Conservation (phyloP, 495 filamentous ascomycete species). For the Parachaetomium inaequale region DNA sequence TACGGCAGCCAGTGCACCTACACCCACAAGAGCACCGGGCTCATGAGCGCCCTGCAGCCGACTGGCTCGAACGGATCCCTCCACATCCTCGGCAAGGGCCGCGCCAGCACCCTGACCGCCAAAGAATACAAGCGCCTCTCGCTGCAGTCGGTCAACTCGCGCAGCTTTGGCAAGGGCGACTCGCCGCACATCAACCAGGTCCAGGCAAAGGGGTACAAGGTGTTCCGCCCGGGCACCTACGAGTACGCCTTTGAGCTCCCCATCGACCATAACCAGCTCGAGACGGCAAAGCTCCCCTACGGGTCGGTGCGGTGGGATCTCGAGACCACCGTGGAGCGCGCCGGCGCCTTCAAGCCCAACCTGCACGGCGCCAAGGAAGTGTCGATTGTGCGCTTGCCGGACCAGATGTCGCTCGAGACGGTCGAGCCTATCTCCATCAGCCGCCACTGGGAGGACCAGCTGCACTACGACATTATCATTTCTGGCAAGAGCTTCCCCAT, state of each 20-base stretch:
- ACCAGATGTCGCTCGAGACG: slow-evolving; percentile 88
- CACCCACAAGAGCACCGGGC: slow-evolving; percentile 34
- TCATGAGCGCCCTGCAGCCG: slow-evolving; percentile 42
- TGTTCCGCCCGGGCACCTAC: slow-evolving; percentile 87
- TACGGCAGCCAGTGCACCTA: slow-evolving; percentile 58
- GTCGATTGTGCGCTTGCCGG: slow-evolving; percentile 78
- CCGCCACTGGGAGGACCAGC: slow-evolving; percentile 94
- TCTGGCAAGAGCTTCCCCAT: slow-evolving; percentile 97
- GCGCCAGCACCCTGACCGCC: slow-evolving; percentile 38
- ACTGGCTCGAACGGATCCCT: slow-evolving; percentile 24
- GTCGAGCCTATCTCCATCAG: slow-evolving; percentile 97
- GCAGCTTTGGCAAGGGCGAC: slow-evolving; percentile 84
- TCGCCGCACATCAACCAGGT: slow-evolving; percentile 55
- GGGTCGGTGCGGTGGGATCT: slow-evolving; percentile 87
- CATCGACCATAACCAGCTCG: slow-evolving; percentile 85
- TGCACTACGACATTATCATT: slow-evolving; percentile 98
- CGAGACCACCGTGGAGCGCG: slow-evolving; percentile 81
- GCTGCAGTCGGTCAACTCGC: slow-evolving; percentile 72
- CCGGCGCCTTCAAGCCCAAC: slow-evolving; percentile 90
- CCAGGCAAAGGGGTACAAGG: slow-evolving; percentile 82
- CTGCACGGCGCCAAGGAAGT: slow-evolving; percentile 82
- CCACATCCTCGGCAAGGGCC: slow-evolving; percentile 22
- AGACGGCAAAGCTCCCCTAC: slow-evolving; percentile 86
- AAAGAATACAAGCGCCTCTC: slow-evolving; percentile 63
- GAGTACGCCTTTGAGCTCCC: slow-evolving; percentile 94